Percentiles rank a stretch among this genome's conserved stretches.
Evolutionary conservation across 1,284 basidiomycete genomes (phyloP).

Genomic region (Papiliotrema nemorosa): DNA sequence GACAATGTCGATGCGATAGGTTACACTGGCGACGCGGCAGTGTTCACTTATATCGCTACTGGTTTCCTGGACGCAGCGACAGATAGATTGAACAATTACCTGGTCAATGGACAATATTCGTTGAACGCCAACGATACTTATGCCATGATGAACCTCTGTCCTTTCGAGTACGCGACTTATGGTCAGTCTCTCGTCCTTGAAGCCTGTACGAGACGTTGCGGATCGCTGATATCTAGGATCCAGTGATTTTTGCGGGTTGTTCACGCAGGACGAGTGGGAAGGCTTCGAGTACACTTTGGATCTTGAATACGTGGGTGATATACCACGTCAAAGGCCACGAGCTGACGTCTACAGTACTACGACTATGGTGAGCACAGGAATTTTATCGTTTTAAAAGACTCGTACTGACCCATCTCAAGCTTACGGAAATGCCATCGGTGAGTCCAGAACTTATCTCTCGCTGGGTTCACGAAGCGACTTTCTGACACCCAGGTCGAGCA

Average conservation of each 20-base stretch:
- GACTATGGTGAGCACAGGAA: constrained; percentile 4
- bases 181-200: constrained; percentile 2
- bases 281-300: constrained; percentile 22
- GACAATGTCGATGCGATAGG: constrained; percentile 9
- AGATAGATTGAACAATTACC: constrained; percentile 19
- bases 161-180: constrained; percentile 20
- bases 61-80: constrained; percentile 26
- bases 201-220: too few species aligned
- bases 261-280: constrained; percentile 34
- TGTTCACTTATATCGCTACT: constrained; percentile 12
- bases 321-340: neutral
- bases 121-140: constrained; percentile 24
- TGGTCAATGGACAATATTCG: constrained; percentile 17
- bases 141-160: constrained; percentile 30
- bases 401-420: too few species aligned
- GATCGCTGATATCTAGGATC: constrained; percentile 34
- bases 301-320: constrained; percentile 17
- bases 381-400: too few species aligned
- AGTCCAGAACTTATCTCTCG: neutral
- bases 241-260: constrained; percentile 33
- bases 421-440: constrained; percentile 6
- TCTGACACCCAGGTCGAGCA: constrained; percentile 2
- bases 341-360: constrained; percentile 17
- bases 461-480: neutral
- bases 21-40: constrained; percentile 9